Conservation (phyloP, 495 filamentous ascomycete genomes). For the Trichoderma orchidacearum region DNA sequence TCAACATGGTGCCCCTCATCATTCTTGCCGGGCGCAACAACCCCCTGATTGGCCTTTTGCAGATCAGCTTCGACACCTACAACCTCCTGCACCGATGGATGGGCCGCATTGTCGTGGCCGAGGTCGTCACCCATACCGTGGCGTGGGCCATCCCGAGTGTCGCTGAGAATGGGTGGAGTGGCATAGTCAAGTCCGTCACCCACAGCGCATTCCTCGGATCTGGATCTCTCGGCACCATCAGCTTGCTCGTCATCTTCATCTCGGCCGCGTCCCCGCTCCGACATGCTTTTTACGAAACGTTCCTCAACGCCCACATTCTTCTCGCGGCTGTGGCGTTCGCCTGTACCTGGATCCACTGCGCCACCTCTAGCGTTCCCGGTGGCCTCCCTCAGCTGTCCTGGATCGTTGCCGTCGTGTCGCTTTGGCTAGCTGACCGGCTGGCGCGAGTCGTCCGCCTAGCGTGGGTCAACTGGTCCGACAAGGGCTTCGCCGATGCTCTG, state of each 20-base stretch:
- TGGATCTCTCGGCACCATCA: slow-evolving; percentile 35
- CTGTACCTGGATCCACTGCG: slow-evolving; percentile 57
- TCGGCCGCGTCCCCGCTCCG: slow-evolving; percentile 61
- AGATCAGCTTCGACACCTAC: slow-evolving; percentile 91
- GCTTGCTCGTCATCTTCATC: slow-evolving; percentile 44
- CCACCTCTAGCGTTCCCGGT: slow-evolving; percentile 20
- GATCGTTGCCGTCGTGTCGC: slow-evolving; percentile 48
- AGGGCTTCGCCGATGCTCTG: slow-evolving; percentile 52
- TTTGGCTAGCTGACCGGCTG: slow-evolving; percentile 69
- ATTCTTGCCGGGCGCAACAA: slow-evolving; percentile 88
- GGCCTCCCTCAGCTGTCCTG: slow-evolving; percentile 51
- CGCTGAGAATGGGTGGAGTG: slow-evolving; percentile 49
- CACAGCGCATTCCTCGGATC: slow-evolving; percentile 43
- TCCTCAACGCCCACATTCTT: slow-evolving; percentile 70
- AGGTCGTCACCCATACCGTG: slow-evolving; percentile 60
- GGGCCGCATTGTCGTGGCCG: slow-evolving; percentile 69
- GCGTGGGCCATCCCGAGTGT: slow-evolving; percentile 63
- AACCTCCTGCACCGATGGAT: slow-evolving; percentile 94
- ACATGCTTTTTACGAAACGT: slow-evolving; percentile 94
- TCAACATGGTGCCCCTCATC: slow-evolving; percentile 88
- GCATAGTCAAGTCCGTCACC: slow-evolving; percentile 32
- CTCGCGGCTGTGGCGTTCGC: slow-evolving; percentile 48
- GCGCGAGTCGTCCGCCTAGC: slow-evolving; percentile 54
- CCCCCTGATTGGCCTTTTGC: slow-evolving; percentile 67
- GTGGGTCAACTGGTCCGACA: slow-evolving; percentile 51